phyloP scores from a whole-genome alignment of 2,329 filamentous ascomycete genomes.

The Tricladium varicosporioides region DNA sequence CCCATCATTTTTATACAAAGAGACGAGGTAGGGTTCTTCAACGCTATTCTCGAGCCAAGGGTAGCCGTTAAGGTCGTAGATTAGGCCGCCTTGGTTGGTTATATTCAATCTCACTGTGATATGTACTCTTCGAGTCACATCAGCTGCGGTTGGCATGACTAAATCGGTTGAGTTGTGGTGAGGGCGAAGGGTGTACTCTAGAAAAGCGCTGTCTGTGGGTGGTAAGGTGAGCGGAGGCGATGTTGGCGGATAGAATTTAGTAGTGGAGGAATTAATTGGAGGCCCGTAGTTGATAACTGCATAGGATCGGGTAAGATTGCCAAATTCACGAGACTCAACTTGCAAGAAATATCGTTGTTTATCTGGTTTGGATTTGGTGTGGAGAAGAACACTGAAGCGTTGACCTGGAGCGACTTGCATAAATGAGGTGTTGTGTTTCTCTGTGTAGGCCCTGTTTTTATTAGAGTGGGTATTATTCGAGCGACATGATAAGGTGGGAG shows the following conservation, averaged over 20 bases:
- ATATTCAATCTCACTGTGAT: conserved; percentile 36
- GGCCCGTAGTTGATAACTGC: conserved; percentile 39
- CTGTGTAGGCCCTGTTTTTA: conserved; percentile 37
- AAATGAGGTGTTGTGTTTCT: conserved; percentile 38
- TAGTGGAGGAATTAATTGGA: conserved; percentile 6
- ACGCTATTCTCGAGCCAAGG: conserved; percentile 35
- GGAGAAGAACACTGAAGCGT: conserved; percentile 48
- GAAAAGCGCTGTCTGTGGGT: conserved; percentile 28
- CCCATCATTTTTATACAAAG: not conserved
- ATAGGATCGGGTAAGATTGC: conserved; percentile 38
- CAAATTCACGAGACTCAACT: conserved; percentile 44
- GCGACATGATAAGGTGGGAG: conserved; percentile 9
- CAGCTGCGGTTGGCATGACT: conserved; percentile 31
- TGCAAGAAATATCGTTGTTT: conserved; percentile 42
- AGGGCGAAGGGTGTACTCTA: conserved; percentile 22
- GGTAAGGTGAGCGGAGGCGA: conserved; percentile 27
- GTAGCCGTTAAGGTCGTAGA: conserved; percentile 34
- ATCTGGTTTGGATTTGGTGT: conserved; percentile 38
- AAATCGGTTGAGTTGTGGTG: no score
- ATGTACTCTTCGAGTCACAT: conserved; percentile 38
- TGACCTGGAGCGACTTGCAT: conserved; percentile 50
- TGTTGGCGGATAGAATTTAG: conserved; percentile 21
- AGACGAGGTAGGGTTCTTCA: not conserved
- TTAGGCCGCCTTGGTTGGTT: conserved; percentile 19
- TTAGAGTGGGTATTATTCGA: conserved; percentile 11